Base-by-base conservation (phyloP, 2,329 filamentous ascomycete species). In the Calonectria ilicicola region DNA sequence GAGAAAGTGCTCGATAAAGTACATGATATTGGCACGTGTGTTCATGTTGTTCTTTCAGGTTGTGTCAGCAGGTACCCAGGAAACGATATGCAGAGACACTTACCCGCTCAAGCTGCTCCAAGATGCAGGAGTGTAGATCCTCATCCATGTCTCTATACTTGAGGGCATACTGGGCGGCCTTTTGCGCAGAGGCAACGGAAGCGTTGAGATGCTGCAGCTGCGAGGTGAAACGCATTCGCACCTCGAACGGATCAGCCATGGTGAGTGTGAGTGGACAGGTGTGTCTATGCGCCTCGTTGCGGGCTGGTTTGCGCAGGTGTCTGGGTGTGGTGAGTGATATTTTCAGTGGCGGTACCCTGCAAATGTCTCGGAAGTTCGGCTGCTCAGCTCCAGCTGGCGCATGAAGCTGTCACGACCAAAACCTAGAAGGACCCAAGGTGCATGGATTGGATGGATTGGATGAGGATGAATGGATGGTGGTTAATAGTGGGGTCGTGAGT, bases 1-100 rank as follows among this genome's bases (percentile, higher is more conserved):
- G 82, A 97, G 94, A 77, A 99, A 94, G 78, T 96, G 94, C 81
- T 98, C 96, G 81, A 99, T 93, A 84, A 99, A 99, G 85, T 98
- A 99, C 94, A 99, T 98, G 83, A 99, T 98, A 83, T 99, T 99
- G 72, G 97, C 97, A 73, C 96, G 91, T 65, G 93, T 98, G 85
- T 99, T 99, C 94, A 99, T 98, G 77, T 94, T 96, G 77, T 95
- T 98, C 91, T 96, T 62, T 38, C 38, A 15, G 19, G 23, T 35
- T 26, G 6, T 60, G 53, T 60, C 32, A 60, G 53, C 10, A 67
- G 72, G n/a, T 29, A 27, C 14, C 56, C 42, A 76, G 77, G 17
- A 42, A 46, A 51, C 42, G 40, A 42, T 27, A 62, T 32, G 21
- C 38, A 53, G 63, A 38, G 38, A 21, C 38, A 63, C 67, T 58